These are phyloP conservation scores for Phytopythium ostracodes DNA, from an alignment of 352 stramenopile genomes.

Conservation along the genomic window DNA sequence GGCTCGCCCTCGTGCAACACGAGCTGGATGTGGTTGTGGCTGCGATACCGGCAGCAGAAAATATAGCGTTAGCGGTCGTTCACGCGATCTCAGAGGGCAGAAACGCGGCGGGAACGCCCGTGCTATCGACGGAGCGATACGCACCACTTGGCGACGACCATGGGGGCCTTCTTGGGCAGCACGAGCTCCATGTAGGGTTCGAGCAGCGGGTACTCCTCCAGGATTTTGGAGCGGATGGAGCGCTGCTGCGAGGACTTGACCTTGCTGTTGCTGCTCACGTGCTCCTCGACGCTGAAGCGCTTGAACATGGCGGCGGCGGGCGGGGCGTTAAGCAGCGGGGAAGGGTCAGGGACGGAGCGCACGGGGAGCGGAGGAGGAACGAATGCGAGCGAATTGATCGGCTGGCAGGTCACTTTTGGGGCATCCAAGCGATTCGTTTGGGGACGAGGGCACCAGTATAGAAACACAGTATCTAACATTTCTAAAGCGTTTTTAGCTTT, in stretches of 20 bases:
- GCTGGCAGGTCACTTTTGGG: too few species aligned
- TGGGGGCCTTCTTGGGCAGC: constrained; percentile 93
- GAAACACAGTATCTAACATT: not conserved
- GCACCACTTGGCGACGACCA: constrained; percentile 90
- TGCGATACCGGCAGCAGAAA: constrained; percentile 20
- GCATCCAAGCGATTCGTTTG: too few species aligned
- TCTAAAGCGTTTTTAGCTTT: not conserved
- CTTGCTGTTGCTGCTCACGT: constrained; percentile 95
- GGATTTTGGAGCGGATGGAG: constrained; percentile 92
- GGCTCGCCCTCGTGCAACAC: constrained; percentile 89
- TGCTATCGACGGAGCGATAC: constrained; percentile 7
- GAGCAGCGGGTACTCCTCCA: constrained; percentile 91
- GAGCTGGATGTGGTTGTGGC: constrained; percentile 88
- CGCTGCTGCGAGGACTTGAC: constrained; percentile 97
- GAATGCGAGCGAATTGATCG: not conserved
- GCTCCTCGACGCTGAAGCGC: constrained; percentile 91
- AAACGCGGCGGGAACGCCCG: not conserved
- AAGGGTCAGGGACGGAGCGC: not conserved
- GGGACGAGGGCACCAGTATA: not conserved
- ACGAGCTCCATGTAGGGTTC: constrained; percentile 86
- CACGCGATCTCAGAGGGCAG: not conserved
- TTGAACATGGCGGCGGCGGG: constrained; percentile 88
- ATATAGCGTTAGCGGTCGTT: not conserved
- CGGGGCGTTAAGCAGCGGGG: not conserved
- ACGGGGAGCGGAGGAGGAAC: not conserved